Evolutionary conservation across 768 basidiomycete species (phyloP), one percentile per base, ranked within the genome.

Genomic region (Boletus pseudo-olivaceus): DNA sequence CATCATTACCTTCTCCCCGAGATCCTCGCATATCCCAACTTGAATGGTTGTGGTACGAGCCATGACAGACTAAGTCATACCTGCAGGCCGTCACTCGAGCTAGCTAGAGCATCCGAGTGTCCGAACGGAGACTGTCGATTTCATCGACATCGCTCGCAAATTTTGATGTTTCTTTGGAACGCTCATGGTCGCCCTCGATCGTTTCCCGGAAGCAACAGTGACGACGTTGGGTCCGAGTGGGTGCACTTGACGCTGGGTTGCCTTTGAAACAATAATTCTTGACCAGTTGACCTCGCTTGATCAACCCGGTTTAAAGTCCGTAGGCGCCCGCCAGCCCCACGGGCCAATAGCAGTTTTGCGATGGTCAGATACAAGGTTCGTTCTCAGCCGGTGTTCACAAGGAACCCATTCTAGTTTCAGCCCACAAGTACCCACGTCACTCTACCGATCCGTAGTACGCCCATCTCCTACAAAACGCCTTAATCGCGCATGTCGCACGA

Each of bases 261-360:
- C 14, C 14, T 32, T 19, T 5, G 17, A 19, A 43, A 53, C 23
- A 14, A 26, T 32, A 14, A 26, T 32, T 14, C 14, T 23, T 11
- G 42, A 32, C 14, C 33, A 11, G 23, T 20, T 29, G n/a, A 15
- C 19, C 39, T 34, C 26, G 32, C 55, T 35, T 27, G 29, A 50
- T 40, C 39, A 3, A 7, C 30, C 45, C 48, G 40, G 34, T 33
- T 38, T 12, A 48, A 40, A 23, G 11, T 34, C 30, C 19, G 50
- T 50, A 35, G 58, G 46, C 38, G 44, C 48, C 48, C 58, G 38
- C 14, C 41, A 27, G 37, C 29, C 20, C 53, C 40, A 43, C 32
- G 35, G 20, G 7, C 62, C 62, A 62, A 56, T 64, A 17, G 62
- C 56, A 47, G 35, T 49, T 52, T 59, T n/a, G n/a, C n/a, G n/a